Evolutionary conservation across 2,329 filamentous ascomycete genomes (phyloP), one percentile per base, ranked within the genome.

Genomic region (Fusarium sp.): DNA sequence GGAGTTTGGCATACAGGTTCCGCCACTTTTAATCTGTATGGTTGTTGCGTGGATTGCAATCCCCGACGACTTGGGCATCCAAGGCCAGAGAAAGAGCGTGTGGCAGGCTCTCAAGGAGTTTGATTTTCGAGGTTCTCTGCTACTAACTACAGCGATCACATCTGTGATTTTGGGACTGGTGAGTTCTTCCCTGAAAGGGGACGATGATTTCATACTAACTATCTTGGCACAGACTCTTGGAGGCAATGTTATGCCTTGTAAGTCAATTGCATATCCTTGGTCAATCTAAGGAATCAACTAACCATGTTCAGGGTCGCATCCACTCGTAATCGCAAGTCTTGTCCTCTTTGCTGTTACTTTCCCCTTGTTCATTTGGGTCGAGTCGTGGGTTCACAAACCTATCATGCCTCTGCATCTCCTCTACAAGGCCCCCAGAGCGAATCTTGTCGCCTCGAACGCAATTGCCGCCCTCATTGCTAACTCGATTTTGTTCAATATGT

Each of bases 1-100:
- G 88, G 89, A 90, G 57, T 93, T 90, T 74, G 87, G 86, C 54
- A 77, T 90, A 9, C 88, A 91, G 76, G 80, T 90, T 5, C 83
- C 86, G 4, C 79, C 82, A 0, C 72, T 89, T 31, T 28, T 84
- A 0, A 47, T 86, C 3, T 84, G 82, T 63, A 77, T 86, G 44
- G 67, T 76, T 10, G 74, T 86, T n/a, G 80, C 84, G 3, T 74
- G 75, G 47, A 57, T 84, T 9, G 81, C 82, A 8, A 82, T 89
- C 23, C 88, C 88, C 1, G 71, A 72, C 9, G 81, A 86, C 28
- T 77, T 89, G n/a, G 86, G 86, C 26, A 72, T 87, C 16, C 74
- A 81, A 37, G 81, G 80, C 8, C 80, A 80, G 55, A 74, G 80
- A 20, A 82, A 82, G 64, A 81, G 80, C 8, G 44, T 84, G 16